phyloP scores from a whole-genome alignment of 2,329 filamentous ascomycete genomes.

The Claviceps sorghi region DNA sequence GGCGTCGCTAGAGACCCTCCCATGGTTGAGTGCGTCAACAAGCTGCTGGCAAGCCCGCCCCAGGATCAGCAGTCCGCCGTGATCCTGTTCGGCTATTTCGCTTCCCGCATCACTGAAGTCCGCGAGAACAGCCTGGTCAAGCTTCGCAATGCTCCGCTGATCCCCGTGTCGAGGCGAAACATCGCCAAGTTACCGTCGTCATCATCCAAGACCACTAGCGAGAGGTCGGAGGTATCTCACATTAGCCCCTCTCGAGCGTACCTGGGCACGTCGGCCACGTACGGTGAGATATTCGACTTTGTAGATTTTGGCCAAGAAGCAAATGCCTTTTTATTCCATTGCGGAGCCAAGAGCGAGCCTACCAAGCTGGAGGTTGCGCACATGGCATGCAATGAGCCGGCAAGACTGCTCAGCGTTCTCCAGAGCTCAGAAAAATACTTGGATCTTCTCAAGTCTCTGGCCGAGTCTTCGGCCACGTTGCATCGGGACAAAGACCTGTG shows the following conservation, averaged over 20 bases:
- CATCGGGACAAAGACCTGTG: constrained; percentile 70
- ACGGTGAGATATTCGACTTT: constrained; percentile 89
- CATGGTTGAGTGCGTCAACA: constrained; percentile 60
- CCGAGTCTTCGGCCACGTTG: constrained; percentile 53
- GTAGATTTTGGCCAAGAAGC: constrained; percentile 83
- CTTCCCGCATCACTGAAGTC: constrained; percentile 61
- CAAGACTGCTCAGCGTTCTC: constrained; percentile 64
- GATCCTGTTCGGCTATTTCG: constrained; percentile 69
- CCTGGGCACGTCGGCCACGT: constrained; percentile 54
- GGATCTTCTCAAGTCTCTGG: constrained; percentile 63
- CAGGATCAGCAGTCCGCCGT: constrained; percentile 50
- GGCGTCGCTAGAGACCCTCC: constrained; percentile 73
- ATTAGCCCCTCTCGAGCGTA: constrained; percentile 64
- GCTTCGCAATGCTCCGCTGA: constrained; percentile 51
- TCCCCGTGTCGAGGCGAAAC: constrained; percentile 43
- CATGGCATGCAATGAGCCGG: constrained; percentile 72
- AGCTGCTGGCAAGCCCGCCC: constrained; percentile 59
- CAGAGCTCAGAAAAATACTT: constrained; percentile 78
- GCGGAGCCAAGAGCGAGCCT: constrained; percentile 83
- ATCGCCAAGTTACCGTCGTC: constrained; percentile 12
- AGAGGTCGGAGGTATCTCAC: constrained; percentile 13
- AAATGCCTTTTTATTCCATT: constrained; percentile 75
- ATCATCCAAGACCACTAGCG: constrained; percentile 16
- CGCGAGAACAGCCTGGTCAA: constrained; percentile 43
- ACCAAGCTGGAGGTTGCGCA: constrained; percentile 73